These are phyloP conservation scores for Vitis riparia DNA, from an alignment of 164 flowering plant genomes.

Conservation along the genomic window DNA sequence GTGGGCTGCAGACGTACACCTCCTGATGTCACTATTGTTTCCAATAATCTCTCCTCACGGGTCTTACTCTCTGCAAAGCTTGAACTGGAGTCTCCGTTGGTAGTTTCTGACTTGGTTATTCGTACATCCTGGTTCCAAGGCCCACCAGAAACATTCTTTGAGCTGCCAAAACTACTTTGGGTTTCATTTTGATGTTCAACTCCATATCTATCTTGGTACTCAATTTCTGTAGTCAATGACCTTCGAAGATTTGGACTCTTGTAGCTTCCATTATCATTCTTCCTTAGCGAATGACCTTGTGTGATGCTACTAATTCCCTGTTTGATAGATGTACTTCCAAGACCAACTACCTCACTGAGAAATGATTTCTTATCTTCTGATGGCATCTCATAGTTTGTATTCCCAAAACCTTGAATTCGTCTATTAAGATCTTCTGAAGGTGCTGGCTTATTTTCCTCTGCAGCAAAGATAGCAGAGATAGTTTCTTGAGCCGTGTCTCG, in stretches of 20 bases:
- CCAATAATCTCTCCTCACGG: constrained; percentile 84
- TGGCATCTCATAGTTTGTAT: constrained; percentile 68
- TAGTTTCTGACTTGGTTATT: constrained; percentile 28
- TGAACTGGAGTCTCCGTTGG: constrained; percentile 49
- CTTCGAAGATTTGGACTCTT: constrained; percentile 76
- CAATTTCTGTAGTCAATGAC: constrained; percentile 72
- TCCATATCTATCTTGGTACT: constrained; percentile 51
- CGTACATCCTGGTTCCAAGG: constrained; percentile 63
- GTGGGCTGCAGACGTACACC: constrained; percentile 97
- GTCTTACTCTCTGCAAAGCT: constrained; percentile 49
- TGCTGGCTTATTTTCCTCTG: constrained; percentile 63
- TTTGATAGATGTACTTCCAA: constrained; percentile 89
- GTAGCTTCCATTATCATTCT: constrained; percentile 76
- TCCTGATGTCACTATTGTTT: constrained; percentile 86
- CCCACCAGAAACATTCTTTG: constrained; percentile 48
- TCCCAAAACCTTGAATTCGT: constrained; percentile 95
- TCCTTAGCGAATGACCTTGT: constrained; percentile 57
- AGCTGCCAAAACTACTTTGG: constrained; percentile 36
- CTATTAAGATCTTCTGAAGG: constrained; percentile 57
- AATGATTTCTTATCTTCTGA: constrained; percentile 85
- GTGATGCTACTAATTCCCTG: constrained; percentile 74
- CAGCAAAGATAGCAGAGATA: constrained; percentile 73
- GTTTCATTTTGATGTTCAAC: constrained; percentile 38
- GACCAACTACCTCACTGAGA: constrained; percentile 87
- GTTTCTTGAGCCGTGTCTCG: constrained; percentile 91